Evolutionary conservation across 2,329 filamentous ascomycete genomes (phyloP).

Genomic region (Berkeleyomyces rouxiae): DNA sequence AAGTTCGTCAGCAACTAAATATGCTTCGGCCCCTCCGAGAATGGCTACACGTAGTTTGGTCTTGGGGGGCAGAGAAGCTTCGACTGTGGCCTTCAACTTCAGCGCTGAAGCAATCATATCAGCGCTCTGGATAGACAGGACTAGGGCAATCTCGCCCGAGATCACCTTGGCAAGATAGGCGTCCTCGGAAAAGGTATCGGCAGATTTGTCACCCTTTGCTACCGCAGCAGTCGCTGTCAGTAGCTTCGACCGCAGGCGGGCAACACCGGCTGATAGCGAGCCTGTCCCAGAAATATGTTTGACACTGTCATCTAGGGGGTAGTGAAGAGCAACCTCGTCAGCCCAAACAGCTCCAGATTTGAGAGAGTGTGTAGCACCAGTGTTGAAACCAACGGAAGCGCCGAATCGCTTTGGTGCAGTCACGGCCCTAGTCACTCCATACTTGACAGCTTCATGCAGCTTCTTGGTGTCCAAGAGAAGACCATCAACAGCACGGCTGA

Average conservation of each 20-base stretch:
- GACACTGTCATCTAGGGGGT: slow-evolving; percentile 34
- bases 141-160: slow-evolving; percentile 35
- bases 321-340: slow-evolving; percentile 39
- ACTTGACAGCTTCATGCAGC: slow-evolving; percentile 32
- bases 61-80: slow-evolving; percentile 19
- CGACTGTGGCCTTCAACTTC: slow-evolving; percentile 40
- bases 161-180: slow-evolving; percentile 38
- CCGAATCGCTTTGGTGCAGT: slow-evolving; percentile 38
- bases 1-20: slow-evolving; percentile 41
- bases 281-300: slow-evolving; percentile 28
- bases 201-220: slow-evolving; percentile 16
- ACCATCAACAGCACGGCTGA: slow-evolving; percentile 42
- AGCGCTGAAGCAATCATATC: slow-evolving; percentile 44
- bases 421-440: slow-evolving; percentile 42
- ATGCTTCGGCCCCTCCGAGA: slow-evolving; percentile 45
- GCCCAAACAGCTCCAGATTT: slow-evolving; percentile 35
- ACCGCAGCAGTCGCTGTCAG: slow-evolving; percentile 30
- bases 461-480: slow-evolving; percentile 39
- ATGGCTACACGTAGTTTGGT: slow-evolving; percentile 35
- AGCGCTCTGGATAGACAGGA: slow-evolving; percentile 43
- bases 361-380: slow-evolving; percentile 30
- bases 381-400: slow-evolving; percentile 41
- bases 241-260: slow-evolving; percentile 34
- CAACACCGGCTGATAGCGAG: slow-evolving; percentile 39
- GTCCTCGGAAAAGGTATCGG: slow-evolving; percentile 30